Conservation (phyloP, 768 basidiomycete genomes). For the Pleurotus cornucopiae region DNA sequence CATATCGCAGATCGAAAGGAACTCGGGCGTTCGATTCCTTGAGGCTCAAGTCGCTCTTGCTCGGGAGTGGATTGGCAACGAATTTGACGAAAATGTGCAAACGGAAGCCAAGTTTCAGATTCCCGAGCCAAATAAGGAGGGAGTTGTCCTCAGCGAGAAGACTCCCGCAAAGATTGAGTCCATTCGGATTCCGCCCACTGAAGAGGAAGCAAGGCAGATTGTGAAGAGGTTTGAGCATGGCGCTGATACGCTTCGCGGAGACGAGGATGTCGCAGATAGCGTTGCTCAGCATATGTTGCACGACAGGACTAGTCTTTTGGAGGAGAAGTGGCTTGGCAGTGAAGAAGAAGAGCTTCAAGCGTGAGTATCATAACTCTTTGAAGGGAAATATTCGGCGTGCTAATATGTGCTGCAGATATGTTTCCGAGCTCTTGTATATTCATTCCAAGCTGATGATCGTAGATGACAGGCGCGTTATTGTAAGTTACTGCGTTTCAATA, state of each 20-base stretch:
- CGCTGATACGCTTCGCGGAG: conserved; percentile 48
- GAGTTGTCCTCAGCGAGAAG: conserved; percentile 46
- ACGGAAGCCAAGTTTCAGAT: conserved; percentile 56
- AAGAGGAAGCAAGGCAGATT: conserved; percentile 64
- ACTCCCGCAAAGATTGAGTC: conserved; percentile 47
- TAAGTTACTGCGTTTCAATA: conserved; percentile 30
- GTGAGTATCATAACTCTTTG: conserved; percentile 37
- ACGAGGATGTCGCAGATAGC: conserved; percentile 66
- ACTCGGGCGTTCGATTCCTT: conserved; percentile 76
- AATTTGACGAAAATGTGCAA: conserved; percentile 29
- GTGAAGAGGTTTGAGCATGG: conserved; percentile 70
- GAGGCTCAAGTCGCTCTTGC: conserved; percentile 85
- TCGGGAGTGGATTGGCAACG: conserved; percentile 62
- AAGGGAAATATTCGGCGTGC: conserved; percentile 10
- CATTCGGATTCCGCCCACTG: conserved; percentile 61
- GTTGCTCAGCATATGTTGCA: conserved; percentile 78
- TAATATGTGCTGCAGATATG: conserved; percentile 46
- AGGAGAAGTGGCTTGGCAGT: conserved; percentile 83
- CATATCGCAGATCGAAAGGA: conserved; percentile 67
- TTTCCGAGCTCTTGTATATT: conserved; percentile 79
- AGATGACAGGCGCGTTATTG: conserved; percentile 86
- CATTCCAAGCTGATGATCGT: conserved; percentile 94
- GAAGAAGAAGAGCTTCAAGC: conserved; percentile 79
- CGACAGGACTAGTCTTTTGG: conserved; percentile 54
- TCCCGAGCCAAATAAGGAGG: conserved; percentile 45